Evolutionary conservation across 164 flowering plant species (phyloP).

Genomic region (Nelumbo lutea): DNA sequence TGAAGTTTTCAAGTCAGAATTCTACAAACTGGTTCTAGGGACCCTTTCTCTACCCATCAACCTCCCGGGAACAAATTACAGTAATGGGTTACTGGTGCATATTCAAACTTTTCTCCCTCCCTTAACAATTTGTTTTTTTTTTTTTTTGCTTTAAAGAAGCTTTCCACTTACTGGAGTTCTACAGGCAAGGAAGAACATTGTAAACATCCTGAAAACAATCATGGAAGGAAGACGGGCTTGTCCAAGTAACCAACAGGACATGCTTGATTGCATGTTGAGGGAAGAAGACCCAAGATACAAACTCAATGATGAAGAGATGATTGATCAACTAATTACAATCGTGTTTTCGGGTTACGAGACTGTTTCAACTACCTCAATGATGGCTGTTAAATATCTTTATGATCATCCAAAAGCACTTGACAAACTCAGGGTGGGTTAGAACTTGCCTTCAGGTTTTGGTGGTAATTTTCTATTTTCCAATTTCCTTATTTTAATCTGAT

Average conservation of each 20-base stretch:
- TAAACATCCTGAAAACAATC: slow-evolving; percentile 30
- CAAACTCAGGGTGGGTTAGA: slow-evolving; percentile 34
- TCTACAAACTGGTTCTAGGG: slow-evolving; percentile 82
- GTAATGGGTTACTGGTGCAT: slow-evolving; percentile 58
- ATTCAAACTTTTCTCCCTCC: slow-evolving; percentile 6
- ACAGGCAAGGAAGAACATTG: slow-evolving; percentile 54
- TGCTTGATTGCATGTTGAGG: slow-evolving; percentile 45
- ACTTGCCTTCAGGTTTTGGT: not conserved
- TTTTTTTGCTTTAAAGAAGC: not conserved
- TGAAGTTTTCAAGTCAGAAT: slow-evolving; percentile 62
- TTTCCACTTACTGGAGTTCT: not conserved
- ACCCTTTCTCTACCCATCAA: slow-evolving; percentile 84
- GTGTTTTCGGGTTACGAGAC: slow-evolving; percentile 55
- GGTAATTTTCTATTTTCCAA: not conserved
- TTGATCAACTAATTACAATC: slow-evolving; percentile 44
- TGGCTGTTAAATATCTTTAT: slow-evolving; percentile 48
- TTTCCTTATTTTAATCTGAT: not conserved
- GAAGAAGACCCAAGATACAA: slow-evolving; percentile 35
- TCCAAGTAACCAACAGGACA: slow-evolving; percentile 29
- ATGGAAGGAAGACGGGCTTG: slow-evolving; percentile 54
- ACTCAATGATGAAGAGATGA: slow-evolving; percentile 42
- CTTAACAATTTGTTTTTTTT: not conserved
- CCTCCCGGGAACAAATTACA: slow-evolving; percentile 86
- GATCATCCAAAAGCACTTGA: slow-evolving; percentile 46
- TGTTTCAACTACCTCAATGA: slow-evolving; percentile 49